These are phyloP conservation scores for Hypoxylon rickii DNA, from an alignment of 495 filamentous ascomycete species.

Conservation along the genomic window DNA sequence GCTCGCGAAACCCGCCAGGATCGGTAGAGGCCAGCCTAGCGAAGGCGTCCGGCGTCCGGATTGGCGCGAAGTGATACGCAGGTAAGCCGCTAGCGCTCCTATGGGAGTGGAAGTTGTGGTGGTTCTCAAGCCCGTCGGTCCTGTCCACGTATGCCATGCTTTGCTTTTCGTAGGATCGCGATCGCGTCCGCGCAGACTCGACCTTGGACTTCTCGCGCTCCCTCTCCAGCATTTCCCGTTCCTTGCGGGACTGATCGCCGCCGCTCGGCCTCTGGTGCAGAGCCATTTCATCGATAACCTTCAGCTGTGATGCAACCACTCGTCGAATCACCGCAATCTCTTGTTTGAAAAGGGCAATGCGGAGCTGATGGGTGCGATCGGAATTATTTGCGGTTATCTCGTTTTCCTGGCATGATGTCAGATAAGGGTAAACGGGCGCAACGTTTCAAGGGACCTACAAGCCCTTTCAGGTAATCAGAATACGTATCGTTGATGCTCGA, in stretches of 20 bases:
- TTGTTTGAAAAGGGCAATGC: conserved; percentile 42
- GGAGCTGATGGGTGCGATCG: conserved; percentile 43
- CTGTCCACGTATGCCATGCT: conserved; percentile 27
- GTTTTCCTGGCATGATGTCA: conserved; percentile 28
- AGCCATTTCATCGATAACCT: conserved; percentile 14
- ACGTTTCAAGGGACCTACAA: conserved; percentile 22
- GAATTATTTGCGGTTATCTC: conserved; percentile 40
- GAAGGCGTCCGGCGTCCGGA: conserved; percentile 8
- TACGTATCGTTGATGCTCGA: conserved; percentile 42
- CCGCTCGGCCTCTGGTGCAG: background rate
- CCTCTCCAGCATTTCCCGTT: conserved; percentile 30
- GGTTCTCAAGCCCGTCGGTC: conserved; percentile 13
- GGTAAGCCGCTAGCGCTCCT: conserved; percentile 11
- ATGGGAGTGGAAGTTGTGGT: conserved; percentile 8
- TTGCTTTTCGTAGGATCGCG: conserved; percentile 22
- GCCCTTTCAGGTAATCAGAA: conserved; percentile 39
- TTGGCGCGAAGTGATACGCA: background rate
- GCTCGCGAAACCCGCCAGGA: conserved; percentile 34
- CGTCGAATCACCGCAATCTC: conserved; percentile 44
- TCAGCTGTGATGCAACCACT: conserved; percentile 32
- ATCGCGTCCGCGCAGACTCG: conserved; percentile 21
- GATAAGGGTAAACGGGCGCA: background rate
- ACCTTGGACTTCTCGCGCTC: conserved; percentile 15
- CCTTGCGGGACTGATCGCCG: conserved; percentile 16
- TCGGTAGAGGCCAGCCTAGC: conserved; percentile 34